These are phyloP conservation scores for Rhodotorula glutinis DNA, from an alignment of 1,284 basidiomycete species.

Conservation along the genomic window DNA sequence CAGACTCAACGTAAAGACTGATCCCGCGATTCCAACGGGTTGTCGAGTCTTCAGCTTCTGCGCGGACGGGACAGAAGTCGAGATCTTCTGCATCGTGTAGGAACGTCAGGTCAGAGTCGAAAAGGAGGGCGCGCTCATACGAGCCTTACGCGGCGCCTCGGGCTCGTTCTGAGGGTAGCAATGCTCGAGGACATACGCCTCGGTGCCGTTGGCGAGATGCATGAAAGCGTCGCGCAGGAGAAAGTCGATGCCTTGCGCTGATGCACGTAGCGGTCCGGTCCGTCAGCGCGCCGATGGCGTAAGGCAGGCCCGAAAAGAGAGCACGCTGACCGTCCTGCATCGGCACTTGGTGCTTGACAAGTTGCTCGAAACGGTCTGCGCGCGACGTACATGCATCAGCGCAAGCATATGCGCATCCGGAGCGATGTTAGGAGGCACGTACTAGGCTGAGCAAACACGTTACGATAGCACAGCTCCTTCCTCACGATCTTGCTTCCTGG, in stretches of 20 bases:
- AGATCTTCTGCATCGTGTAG: neutral
- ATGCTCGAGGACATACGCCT: neutral
- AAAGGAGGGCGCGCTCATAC: neutral
- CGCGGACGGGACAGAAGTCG: neutral
- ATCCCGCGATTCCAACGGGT: neutral
- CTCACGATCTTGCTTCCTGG: neutral
- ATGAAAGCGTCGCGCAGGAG: neutral
- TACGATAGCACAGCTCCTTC: neutral
- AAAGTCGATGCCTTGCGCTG: neutral
- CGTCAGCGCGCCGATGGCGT: neutral
- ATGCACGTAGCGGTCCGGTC: neutral
- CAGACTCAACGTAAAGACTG: neutral
- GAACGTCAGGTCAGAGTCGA: neutral
- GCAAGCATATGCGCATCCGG: no score
- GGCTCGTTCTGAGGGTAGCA: conserved; percentile 1
- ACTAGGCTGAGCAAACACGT: neutral
- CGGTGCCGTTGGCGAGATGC: neutral
- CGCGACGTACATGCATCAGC: neutral
- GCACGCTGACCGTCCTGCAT: neutral
- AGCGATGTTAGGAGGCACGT: neutral
- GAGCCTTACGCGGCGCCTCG: neutral
- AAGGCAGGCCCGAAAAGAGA: neutral
- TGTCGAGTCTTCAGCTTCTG: no score
- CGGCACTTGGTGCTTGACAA: neutral
- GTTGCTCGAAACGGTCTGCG: neutral